Base-by-base conservation (phyloP, 2,329 filamentous ascomycete species). In the Colletotrichum trifolii region DNA sequence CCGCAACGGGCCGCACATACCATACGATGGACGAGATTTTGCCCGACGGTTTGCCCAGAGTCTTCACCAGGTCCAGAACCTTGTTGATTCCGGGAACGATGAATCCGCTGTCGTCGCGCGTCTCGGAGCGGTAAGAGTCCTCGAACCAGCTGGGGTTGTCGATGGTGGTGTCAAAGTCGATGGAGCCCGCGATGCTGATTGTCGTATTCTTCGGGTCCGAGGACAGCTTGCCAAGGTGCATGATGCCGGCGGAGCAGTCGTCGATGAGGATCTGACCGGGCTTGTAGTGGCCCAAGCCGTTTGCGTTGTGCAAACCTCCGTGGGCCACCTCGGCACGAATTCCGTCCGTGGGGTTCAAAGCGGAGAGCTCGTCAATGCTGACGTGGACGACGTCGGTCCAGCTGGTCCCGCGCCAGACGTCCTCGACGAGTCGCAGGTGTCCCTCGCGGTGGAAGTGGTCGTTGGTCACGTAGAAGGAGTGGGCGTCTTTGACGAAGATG, bases 81-180 rank as follows among this genome's bases (percentile, higher is more conserved):
- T 77, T 77, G 0, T 78, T 71, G 0, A 88, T 47, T 1, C 87
- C 87, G 0, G 82, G 77, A 0, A 83, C 69, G 1, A 89, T 72
- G 54, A 84, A 85, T 0, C 87, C 86, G 59, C 85, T 88, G 13
- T 80, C 81, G 62, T 88, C 83, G 17, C 75, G 74, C 0, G 69
- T 74, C 0, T 68, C 66, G 0, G 76, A 77, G 1, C 79, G 75
- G 48, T 83, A 88, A 0, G 84, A 81, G 55, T 90, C 87, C 0
- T 71, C 61, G 69, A 86, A 90, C 72, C 83, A 89, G 68, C 73
- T 82, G 0, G 87, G 87, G 65, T 90, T 90, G 69, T 90, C 87
- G 11, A 85, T 74, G 3, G 77, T 69, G 1, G 77, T 77, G 40
- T 84, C 80, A 3, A 87, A 65, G 1, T 76, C 65, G 13, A 88